These are phyloP conservation scores for Acaromyces ingoldii DNA, from an alignment of 1,284 basidiomycete genomes.

Conservation along the genomic window DNA sequence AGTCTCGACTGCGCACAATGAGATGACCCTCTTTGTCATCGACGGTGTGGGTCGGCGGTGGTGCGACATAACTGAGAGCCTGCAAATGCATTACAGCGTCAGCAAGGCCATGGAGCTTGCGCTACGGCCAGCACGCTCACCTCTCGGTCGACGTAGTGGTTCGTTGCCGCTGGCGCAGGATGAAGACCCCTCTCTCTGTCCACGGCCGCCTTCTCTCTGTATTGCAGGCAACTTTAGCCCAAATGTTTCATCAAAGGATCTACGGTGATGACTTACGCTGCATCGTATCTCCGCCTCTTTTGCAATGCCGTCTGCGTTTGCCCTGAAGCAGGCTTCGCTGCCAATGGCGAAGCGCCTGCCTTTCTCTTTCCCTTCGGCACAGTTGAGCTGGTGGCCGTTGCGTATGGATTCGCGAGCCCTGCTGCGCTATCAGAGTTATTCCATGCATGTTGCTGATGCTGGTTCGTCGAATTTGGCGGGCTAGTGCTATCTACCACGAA, in stretches of 20 bases:
- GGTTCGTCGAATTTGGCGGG: background rate
- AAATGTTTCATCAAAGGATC: too few species aligned
- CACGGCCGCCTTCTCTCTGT: too few species aligned
- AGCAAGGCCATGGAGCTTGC: too few species aligned
- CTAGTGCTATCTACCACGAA: conserved; percentile 3
- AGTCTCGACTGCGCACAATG: conserved; percentile 50
- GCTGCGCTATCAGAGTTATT: too few species aligned
- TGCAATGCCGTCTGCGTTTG: background rate
- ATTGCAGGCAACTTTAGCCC: too few species aligned
- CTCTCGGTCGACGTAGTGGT: too few species aligned
- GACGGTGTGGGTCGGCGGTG: conserved; percentile 13
- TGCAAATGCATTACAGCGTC: too few species aligned
- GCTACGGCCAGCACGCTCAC: too few species aligned
- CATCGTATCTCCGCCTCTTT: conserved; percentile 3
- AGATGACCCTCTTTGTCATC: conserved; percentile 54
- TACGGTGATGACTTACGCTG: too few species aligned
- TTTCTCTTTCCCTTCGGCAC: conserved; percentile 1
- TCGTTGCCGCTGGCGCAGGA: too few species aligned
- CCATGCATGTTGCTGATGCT: background rate
- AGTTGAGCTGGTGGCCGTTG: background rate
- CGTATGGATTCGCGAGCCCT: too few species aligned
- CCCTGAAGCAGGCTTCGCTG: background rate
- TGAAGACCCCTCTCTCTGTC: too few species aligned
- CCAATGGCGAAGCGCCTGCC: background rate
- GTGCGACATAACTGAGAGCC: background rate